phyloP scores from a whole-genome alignment of 257 asterid genomes.

The Lavandula angustifolia region DNA sequence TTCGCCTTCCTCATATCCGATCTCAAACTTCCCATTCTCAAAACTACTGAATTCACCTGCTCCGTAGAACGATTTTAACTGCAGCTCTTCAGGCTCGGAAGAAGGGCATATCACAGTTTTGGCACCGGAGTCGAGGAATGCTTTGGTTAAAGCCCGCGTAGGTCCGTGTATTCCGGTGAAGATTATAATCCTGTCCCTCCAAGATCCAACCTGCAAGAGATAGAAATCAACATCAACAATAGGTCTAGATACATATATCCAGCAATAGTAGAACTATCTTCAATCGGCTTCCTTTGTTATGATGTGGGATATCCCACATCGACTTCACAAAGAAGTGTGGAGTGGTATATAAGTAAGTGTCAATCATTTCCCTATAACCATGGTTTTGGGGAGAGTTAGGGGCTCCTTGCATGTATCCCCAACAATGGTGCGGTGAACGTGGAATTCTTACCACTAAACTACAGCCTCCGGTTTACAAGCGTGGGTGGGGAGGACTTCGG shows the following conservation, averaged over 20 bases:
- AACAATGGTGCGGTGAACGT: too few relatives aligned
- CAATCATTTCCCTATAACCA: too few relatives aligned
- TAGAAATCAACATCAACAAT: constrained; percentile 12
- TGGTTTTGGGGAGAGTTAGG: too few relatives aligned
- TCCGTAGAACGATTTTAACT: constrained; percentile 65
- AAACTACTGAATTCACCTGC: constrained; percentile 68
- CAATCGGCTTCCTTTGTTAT: not conserved
- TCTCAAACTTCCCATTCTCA: constrained; percentile 87
- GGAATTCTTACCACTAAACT: too few relatives aligned
- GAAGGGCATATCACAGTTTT: constrained; percentile 94
- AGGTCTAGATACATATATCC: constrained; percentile 7
- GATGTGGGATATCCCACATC: too few relatives aligned
- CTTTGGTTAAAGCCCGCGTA: constrained; percentile 67
- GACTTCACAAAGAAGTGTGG: too few relatives aligned
- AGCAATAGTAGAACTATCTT: not conserved
- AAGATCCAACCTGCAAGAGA: constrained; percentile 72
- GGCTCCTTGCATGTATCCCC: too few relatives aligned
- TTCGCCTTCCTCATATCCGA: constrained; percentile 85
- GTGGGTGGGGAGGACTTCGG: too few relatives aligned
- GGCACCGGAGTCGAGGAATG: constrained; percentile 92
- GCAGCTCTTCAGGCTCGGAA: constrained; percentile 81
- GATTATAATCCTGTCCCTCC: constrained; percentile 94
- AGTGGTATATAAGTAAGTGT: too few relatives aligned
- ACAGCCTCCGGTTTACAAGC: too few relatives aligned
- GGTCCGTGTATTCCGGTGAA: constrained; percentile 92